Percentiles rank a stretch among this genome's conserved stretches.
These are phyloP conservation scores for Globisporangium spiculum DNA, from an alignment of 352 stramenopile genomes.

Conservation along the genomic window DNA sequence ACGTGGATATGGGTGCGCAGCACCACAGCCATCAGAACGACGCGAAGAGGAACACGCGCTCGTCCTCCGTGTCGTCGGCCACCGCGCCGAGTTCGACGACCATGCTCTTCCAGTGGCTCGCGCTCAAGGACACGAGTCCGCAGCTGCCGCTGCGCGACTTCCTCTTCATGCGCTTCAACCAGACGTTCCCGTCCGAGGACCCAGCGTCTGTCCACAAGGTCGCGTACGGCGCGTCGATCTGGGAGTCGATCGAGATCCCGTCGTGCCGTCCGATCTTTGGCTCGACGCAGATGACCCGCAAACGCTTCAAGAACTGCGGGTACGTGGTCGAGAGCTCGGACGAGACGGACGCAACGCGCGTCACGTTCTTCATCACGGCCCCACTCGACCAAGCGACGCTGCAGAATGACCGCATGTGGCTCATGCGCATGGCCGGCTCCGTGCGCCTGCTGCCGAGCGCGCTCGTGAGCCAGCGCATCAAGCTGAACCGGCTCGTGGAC, in stretches of 20 bases:
- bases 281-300: conserved; percentile 43
- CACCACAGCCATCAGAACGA: conserved; percentile 14
- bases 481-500: conserved; percentile 54
- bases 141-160: conserved; percentile 68
- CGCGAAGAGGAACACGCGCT: background rate
- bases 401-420: conserved; percentile 49
- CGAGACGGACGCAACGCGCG: conserved; percentile 55
- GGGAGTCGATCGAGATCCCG: conserved; percentile 65
- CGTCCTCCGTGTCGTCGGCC: conserved; percentile 9
- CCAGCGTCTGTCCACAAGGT: conserved; percentile 19
- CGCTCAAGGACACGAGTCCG: conserved; percentile 53
- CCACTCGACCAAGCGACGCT: conserved; percentile 35
- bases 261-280: conserved; percentile 48
- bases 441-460: conserved; percentile 61
- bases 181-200: conserved; percentile 45
- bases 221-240: conserved; percentile 59
- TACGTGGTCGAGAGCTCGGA: conserved; percentile 76
- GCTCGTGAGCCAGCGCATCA: conserved; percentile 73
- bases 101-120: conserved; percentile 66
- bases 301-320: conserved; percentile 54
- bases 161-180: conserved; percentile 79
- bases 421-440: conserved; percentile 51
- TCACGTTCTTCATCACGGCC: conserved; percentile 73
- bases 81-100: conserved; percentile 24
- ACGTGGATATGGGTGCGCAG: conserved; percentile 33